phyloP scores from a whole-genome alignment of 2,329 filamentous ascomycete genomes.

The Didymella arachidicola region DNA sequence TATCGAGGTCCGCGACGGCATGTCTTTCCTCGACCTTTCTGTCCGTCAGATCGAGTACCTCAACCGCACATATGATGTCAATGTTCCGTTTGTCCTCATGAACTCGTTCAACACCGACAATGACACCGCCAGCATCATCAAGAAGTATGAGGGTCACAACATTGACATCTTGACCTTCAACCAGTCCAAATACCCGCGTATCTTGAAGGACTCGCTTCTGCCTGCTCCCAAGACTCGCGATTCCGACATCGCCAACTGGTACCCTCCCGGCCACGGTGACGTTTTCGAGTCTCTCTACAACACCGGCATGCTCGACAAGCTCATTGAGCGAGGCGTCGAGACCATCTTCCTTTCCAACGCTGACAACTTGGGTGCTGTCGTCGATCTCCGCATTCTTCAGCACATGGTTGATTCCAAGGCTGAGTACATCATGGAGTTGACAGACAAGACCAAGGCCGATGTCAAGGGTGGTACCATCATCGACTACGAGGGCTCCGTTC shows the following conservation, averaged over 20 bases:
- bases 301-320: conserved; percentile 96
- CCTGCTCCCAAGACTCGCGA: conserved; percentile 90
- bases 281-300: conserved; percentile 99
- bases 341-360: conserved; percentile 99
- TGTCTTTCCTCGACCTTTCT: conserved; percentile 99
- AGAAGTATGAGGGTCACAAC: conserved; percentile 99
- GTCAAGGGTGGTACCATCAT: conserved; percentile 99
- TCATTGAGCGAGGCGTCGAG: conserved; percentile 93
- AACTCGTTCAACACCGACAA: conserved; percentile 99
- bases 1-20: conserved; percentile 98
- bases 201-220: conserved; percentile 97
- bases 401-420: conserved; percentile 98
- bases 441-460: conserved; percentile 99
- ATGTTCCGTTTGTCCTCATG: conserved; percentile 98
- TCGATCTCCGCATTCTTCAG: conserved; percentile 96
- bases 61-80: conserved; percentile 96
- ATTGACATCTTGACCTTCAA: conserved; percentile 99
- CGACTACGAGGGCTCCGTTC: conserved; percentile 96
- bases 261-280: conserved; percentile 98
- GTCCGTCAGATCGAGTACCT: conserved; percentile 99
- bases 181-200: conserved; percentile 97
- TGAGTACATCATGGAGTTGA: conserved; percentile 99
- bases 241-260: conserved; percentile 94
- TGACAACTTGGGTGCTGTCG: conserved; percentile 96
- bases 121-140: conserved; percentile 98